A percentile compares a stretch with the other conserved stretches of the same genome.
These are phyloP conservation scores for Pilasporangium apinafurcum DNA, from an alignment of 352 stramenopile species.

Conservation along the genomic window DNA sequence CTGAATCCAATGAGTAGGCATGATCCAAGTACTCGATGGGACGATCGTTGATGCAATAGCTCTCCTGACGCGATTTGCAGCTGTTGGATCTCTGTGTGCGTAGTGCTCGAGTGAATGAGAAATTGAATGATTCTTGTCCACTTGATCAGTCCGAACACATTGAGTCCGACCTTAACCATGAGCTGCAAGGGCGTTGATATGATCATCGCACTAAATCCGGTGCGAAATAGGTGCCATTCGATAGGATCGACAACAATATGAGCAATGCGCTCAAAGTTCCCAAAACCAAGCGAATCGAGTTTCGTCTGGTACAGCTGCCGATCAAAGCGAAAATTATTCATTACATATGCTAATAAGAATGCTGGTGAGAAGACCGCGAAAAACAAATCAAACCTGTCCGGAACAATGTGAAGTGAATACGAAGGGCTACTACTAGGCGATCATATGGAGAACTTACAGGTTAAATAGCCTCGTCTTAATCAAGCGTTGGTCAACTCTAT, in stretches of 20 bases:
- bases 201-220: conserved; percentile 37
- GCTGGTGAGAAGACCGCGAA: conserved; percentile 52
- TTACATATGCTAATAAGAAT: conserved; percentile 29
- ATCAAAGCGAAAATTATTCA: conserved; percentile 36
- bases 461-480: conserved; percentile 25
- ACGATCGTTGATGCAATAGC: too few relatives aligned
- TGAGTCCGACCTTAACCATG: conserved; percentile 6
- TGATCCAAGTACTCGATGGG: conserved; percentile 6
- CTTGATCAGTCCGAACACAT: conserved; percentile 12
- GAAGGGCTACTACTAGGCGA: neutral
- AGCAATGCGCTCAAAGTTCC: conserved; percentile 28
- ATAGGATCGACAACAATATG: conserved; percentile 35
- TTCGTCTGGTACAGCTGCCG: conserved; percentile 23
- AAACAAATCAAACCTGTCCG: conserved; percentile 52
- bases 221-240: conserved; percentile 30
- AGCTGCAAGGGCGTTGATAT: conserved; percentile 15
- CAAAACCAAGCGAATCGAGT: conserved; percentile 14
- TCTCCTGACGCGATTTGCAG: conserved; percentile 5
- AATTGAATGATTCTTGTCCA: conserved; percentile 13
- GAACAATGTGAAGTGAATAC: neutral
- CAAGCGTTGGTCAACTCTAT: conserved; percentile 19
- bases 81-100: conserved; percentile 3
- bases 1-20: conserved; percentile 5
- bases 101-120: conserved; percentile 3
- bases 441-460: conserved; percentile 13